phyloP scores from a whole-genome alignment of 495 filamentous ascomycete genomes.

The Penicillium herquei region DNA sequence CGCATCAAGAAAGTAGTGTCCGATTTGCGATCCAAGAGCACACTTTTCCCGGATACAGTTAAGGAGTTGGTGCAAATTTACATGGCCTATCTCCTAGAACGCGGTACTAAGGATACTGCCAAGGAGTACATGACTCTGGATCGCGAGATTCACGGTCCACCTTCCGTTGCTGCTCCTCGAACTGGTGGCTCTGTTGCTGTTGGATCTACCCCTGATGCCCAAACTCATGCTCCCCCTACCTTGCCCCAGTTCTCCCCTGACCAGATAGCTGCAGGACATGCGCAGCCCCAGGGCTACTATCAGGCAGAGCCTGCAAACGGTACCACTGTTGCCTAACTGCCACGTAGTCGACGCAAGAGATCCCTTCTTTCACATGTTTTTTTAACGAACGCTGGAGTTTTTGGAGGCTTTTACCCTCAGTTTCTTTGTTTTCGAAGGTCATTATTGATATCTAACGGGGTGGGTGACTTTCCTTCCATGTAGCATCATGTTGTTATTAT shows the following conservation, averaged over 20 bases:
- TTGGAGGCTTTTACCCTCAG: constrained; percentile 2
- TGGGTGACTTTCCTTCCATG: constrained; percentile 25
- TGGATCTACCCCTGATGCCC: constrained; percentile 5
- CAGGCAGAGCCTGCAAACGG: constrained; percentile 40
- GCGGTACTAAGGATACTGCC: constrained; percentile 77
- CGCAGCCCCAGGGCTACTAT: constrained; percentile 41
- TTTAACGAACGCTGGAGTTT: constrained; percentile 14
- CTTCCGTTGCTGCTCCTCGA: constrained; percentile 37
- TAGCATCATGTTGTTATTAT: constrained; percentile 33
- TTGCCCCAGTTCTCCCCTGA: constrained; percentile 14
- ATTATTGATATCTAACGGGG: constrained; percentile 20
- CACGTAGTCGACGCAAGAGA: background rate
- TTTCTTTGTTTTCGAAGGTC: constrained; percentile 4
- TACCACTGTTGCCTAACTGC: constrained; percentile 12
- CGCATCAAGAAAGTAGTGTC: constrained; percentile 79
- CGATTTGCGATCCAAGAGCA: constrained; percentile 72
- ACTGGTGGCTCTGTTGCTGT: constrained; percentile 27
- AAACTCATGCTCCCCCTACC: constrained; percentile 4
- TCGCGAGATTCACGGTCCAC: constrained; percentile 74
- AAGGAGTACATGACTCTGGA: constrained; percentile 86
- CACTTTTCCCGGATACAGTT: constrained; percentile 62
- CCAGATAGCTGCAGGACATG: constrained; percentile 24
- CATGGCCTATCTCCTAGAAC: constrained; percentile 79
- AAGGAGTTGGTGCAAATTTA: constrained; percentile 79
- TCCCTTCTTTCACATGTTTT: constrained; percentile 6